Conservation (phyloP, 169 alveolate genomes). For the Cryptosporidium parvum region DNA sequence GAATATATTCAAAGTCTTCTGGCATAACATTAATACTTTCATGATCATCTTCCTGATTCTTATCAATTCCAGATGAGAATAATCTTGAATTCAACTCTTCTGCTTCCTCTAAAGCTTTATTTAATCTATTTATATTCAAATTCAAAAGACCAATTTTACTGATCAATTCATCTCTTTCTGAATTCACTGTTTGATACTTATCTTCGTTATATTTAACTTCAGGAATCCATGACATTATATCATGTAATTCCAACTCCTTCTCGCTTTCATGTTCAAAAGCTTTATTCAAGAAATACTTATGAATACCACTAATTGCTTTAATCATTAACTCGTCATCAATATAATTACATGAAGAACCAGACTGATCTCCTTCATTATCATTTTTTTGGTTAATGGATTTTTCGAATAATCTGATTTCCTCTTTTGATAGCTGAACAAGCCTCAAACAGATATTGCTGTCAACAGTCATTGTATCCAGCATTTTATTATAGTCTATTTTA, state of each 20-base stretch:
- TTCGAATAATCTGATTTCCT: constrained; percentile 37
- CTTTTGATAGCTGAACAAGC: constrained; percentile 61
- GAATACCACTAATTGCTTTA: constrained; percentile 60
- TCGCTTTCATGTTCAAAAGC: constrained; percentile 46
- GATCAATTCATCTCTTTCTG: constrained; percentile 65
- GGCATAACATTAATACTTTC: not conserved
- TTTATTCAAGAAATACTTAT: constrained; percentile 39
- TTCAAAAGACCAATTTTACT: constrained; percentile 51
- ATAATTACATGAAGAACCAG: not conserved
- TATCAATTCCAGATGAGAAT: not conserved
- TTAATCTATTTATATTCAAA: constrained; percentile 42
- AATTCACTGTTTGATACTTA: constrained; percentile 7
- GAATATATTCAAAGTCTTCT: constrained; percentile 33
- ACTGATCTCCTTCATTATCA: not conserved
- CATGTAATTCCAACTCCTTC: constrained; percentile 24
- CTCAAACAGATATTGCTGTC: constrained; percentile 56
- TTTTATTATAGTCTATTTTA: constrained; percentile 17
- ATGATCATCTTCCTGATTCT: not conserved
- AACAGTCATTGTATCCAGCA: constrained; percentile 42
- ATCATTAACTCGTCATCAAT: constrained; percentile 23
- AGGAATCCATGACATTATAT: not conserved
- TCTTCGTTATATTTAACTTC: constrained; percentile 28
- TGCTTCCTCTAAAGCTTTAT: constrained; percentile 38
- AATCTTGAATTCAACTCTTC: constrained; percentile 27
- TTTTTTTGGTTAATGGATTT: not conserved